phyloP scores from a whole-genome alignment of 2,329 filamentous ascomycete species.

The Pyricularia pennisetigena region DNA sequence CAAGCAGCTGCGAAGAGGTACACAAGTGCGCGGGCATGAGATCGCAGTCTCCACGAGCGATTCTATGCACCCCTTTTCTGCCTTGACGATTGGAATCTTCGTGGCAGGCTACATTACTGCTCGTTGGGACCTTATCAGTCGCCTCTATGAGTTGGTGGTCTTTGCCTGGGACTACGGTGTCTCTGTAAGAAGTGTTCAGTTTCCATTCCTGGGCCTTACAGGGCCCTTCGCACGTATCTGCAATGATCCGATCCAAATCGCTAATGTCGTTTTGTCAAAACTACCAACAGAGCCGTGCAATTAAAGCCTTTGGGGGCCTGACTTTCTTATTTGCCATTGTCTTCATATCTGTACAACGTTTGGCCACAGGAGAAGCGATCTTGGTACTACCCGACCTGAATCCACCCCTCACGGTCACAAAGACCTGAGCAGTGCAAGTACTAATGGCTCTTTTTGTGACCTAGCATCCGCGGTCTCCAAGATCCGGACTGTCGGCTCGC shows the following conservation, averaged over 20 bases:
- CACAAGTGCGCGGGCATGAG: constrained; percentile 27
- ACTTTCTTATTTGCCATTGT: constrained; percentile 78
- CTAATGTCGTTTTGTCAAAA: not conserved
- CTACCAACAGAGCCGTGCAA: constrained; percentile 60
- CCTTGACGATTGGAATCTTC: constrained; percentile 94
- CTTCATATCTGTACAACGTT: constrained; percentile 71
- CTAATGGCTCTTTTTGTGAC: constrained; percentile 12
- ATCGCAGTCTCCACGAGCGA: constrained; percentile 22
- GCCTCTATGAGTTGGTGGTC: constrained; percentile 90
- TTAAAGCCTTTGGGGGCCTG: constrained; percentile 75
- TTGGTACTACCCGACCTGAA: constrained; percentile 48
- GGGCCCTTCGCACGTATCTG: not conserved
- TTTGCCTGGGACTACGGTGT: constrained; percentile 99
- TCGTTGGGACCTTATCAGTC: constrained; percentile 95
- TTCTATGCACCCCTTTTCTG: constrained; percentile 95
- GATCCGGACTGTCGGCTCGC: constrained; percentile 79
- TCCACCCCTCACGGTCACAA: constrained; percentile 6
- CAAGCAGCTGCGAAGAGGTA: not conserved
- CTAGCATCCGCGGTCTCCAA: constrained; percentile 73
- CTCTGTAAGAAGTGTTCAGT: constrained; percentile 52
- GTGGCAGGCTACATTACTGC: constrained; percentile 99
- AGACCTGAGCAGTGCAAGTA: not conserved
- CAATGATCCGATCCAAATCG: not conserved
- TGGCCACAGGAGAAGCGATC: constrained; percentile 71
- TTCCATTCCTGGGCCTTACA: not conserved